A percentile compares a stretch with the other conserved stretches of the same genome.
Conservation (phyloP, 1,284 basidiomycete species). For the Ceratobasidium sp. region DNA sequence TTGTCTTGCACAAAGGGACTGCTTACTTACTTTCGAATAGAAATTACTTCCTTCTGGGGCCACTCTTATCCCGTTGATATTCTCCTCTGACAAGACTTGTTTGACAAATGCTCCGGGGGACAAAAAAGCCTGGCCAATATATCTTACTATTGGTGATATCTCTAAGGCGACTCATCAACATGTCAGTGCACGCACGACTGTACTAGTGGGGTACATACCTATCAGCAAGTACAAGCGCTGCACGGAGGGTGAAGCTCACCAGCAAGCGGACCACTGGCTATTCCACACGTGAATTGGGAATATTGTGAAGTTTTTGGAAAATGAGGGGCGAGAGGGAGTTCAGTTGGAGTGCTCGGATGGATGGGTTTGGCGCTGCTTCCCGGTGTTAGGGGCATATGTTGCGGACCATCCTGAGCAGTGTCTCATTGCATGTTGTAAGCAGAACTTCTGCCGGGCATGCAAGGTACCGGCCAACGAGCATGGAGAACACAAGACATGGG, state of each 20-base stretch:
- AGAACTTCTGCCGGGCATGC: conserved; percentile 26
- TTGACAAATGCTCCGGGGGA: conserved; percentile 24
- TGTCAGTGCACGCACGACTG: conserved; percentile 1
- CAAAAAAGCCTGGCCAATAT: conserved; percentile 38
- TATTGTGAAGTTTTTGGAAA: conserved; percentile 27
- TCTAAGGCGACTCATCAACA: conserved; percentile 31
- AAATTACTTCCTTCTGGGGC: conserved; percentile 1
- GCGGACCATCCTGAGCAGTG: conserved; percentile 46
- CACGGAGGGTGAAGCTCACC: conserved; percentile 15
- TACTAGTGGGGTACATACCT: conserved; percentile 43
- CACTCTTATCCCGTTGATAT: conserved; percentile 35
- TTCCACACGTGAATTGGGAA: conserved; percentile 44
- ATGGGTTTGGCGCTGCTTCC: conserved; percentile 30
- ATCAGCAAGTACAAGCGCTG: conserved; percentile 32
- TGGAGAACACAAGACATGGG: not conserved
- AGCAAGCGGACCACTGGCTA: conserved; percentile 17
- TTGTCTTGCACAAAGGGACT: not conserved
- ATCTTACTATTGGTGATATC: conserved; percentile 45
- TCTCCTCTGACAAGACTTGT: conserved; percentile 39
- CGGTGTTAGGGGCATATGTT: conserved; percentile 43
- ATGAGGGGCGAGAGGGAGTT: conserved; percentile 37
- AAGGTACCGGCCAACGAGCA: not conserved
- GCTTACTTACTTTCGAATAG: not conserved
- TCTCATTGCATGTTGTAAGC: conserved; percentile 33
- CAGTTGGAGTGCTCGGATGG: conserved; percentile 46